Evolutionary conservation across 495 filamentous ascomycete genomes (phyloP).

Genomic region (Xylaria venustula): DNA sequence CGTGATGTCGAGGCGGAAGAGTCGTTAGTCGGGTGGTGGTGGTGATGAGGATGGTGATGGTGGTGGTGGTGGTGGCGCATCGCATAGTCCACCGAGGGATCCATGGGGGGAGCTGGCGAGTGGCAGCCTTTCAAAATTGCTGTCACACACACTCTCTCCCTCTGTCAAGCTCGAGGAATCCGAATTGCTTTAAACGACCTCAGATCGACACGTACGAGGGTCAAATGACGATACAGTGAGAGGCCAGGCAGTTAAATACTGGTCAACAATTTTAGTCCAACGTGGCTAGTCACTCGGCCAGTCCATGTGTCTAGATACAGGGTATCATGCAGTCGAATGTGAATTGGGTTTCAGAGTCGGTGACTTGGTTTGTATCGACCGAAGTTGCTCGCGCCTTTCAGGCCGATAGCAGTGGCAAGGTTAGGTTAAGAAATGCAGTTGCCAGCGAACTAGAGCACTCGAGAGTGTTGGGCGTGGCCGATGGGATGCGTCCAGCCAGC

Average conservation of each 20-base stretch:
- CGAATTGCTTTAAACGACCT: not conserved
- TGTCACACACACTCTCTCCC: slow-evolving; percentile 25
- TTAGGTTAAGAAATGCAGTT: slow-evolving; percentile 3
- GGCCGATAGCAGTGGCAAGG: not conserved
- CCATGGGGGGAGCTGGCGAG: slow-evolving; percentile 22
- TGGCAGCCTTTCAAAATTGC: slow-evolving; percentile 15
- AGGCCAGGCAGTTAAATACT: not conserved
- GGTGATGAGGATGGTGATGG: slow-evolving; percentile 3
- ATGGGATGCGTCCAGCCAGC: too few relatives aligned
- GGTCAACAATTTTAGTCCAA: not conserved
- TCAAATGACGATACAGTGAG: slow-evolving; percentile 4
- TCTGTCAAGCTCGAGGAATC: slow-evolving; percentile 2
- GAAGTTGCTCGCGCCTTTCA: not conserved
- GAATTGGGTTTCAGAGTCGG: not conserved
- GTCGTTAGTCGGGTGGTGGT: slow-evolving; percentile 10
- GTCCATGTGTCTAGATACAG: slow-evolving; percentile 8
- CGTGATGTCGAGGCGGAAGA: slow-evolving; percentile 19
- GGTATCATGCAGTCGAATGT: not conserved
- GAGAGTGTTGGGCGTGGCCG: slow-evolving; percentile 4
- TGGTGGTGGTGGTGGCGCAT: slow-evolving; percentile 13
- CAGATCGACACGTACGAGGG: slow-evolving; percentile 13
- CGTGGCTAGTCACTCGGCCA: slow-evolving; percentile 3
- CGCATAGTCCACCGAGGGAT: slow-evolving; percentile 24
- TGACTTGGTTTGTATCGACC: not conserved
- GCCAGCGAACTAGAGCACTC: not conserved